Base-by-base conservation (phyloP, 768 basidiomycete genomes). In the Royoungia palumana region DNA sequence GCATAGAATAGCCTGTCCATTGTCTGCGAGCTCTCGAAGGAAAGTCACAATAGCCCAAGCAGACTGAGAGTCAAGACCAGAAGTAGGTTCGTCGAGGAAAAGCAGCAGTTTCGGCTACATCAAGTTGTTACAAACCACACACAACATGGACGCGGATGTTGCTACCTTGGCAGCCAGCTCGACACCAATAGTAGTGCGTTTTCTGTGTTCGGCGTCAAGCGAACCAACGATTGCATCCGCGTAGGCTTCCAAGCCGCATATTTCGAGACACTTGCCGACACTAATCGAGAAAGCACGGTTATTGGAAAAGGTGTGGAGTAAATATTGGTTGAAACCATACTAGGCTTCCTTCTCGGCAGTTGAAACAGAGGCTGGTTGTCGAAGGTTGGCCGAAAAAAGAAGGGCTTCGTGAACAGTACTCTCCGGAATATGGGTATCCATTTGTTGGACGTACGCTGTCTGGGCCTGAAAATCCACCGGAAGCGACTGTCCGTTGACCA, bases 381-480 rank as follows among this genome's bases (percentile, higher is more conserved):
- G 83, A 28, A 93, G 72, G 43, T 77, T 80, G 3, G 90, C 91
- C 2, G 89, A 92, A 68, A 90, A 86, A 35, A 80, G 67, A 10
- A 94, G 71, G 1, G 90, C 89, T 59, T 94, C 89, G 22, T 87
- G 79, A 13, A 94, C 89, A 8, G 89, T 93, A 2, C 81, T 69
- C 9, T 83, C 81, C 21, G 81, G 77, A n/a, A 86, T 75, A 67
- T 94, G 92, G 0, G 82, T 85, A 56, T 91, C 89, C 74, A 80
- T 80, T 61, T 95, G 93, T 60, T 94, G 90, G 19, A 50, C 55
- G 14, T 56, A 56, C 0, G 41, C 55, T 3, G 82, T 85, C 71
- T 85, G 83, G 49, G 85, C 72, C 55, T 78, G 75, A 56, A 84
- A 87, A 54, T 86, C 79, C 0, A 64, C 58, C 8, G 82, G 82